Percentiles rank a stretch among this genome's conserved stretches.
These are phyloP conservation scores for Xylaria nigripes DNA, from an alignment of 495 filamentous ascomycete genomes.

Conservation along the genomic window DNA sequence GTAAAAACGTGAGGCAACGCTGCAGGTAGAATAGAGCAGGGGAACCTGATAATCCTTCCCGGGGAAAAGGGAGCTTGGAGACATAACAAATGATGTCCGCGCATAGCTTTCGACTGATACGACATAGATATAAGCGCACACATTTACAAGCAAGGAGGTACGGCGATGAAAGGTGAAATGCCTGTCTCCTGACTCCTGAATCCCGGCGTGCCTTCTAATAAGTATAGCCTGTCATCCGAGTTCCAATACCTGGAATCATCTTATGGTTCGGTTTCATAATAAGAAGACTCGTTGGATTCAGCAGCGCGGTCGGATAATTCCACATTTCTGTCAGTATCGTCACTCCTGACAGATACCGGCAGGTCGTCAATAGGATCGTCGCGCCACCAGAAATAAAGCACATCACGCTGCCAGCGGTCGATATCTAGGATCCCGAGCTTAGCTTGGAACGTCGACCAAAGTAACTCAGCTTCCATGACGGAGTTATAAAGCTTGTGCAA, in stretches of 20 bases:
- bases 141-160: too few species aligned
- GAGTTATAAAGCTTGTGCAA: conserved; percentile 38
- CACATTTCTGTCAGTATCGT: conserved; percentile 9
- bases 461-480: conserved; percentile 35
- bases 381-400: conserved; percentile 35
- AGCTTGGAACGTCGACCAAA: conserved; percentile 30
- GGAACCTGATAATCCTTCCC: too few species aligned
- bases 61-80: too few species aligned
- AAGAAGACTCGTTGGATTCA: background rate
- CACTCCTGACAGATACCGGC: conserved; percentile 16
- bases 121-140: too few species aligned
- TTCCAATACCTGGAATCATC: conserved; percentile 5
- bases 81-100: too few species aligned
- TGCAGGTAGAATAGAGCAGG: too few species aligned
- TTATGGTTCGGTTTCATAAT: conserved; percentile 5
- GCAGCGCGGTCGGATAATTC: conserved; percentile 8
- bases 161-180: too few species aligned
- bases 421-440: conserved; percentile 30
- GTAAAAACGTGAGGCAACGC: too few species aligned
- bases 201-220: too few species aligned
- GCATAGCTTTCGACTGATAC: too few species aligned
- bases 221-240: background rate
- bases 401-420: conserved; percentile 39
- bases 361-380: conserved; percentile 28
- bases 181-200: too few species aligned